Evolutionary conservation across 2,329 filamentous ascomycete species (phyloP).

Genomic region (Acarospora socialis): DNA sequence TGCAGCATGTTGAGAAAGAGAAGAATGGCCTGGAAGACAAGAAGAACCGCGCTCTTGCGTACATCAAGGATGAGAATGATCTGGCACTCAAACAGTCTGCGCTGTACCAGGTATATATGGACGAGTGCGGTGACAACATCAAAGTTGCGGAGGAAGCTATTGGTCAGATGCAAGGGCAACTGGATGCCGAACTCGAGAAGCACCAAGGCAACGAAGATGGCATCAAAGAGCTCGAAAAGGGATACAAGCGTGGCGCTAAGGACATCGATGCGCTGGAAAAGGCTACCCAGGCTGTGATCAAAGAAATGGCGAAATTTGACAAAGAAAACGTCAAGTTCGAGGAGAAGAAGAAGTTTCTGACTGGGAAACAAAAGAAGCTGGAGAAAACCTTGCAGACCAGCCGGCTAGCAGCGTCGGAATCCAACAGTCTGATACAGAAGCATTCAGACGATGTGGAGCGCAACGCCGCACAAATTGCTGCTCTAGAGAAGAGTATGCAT

Average conservation of each 20-base stretch:
- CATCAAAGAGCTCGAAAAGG: conserved; percentile 78
- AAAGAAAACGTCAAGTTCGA: conserved; percentile 96
- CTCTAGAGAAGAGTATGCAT: conserved; percentile 62
- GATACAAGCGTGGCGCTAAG: conserved; percentile 68
- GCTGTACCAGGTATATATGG: conserved; percentile 81
- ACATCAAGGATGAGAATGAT: conserved; percentile 85
- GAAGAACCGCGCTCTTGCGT: conserved; percentile 86
- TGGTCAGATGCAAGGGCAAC: conserved; percentile 72
- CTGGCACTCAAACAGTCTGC: conserved; percentile 77
- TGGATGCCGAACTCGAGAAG: conserved; percentile 79
- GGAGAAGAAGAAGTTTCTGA: conserved; percentile 90
- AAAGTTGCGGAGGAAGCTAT: conserved; percentile 81
- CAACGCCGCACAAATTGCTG: conserved; percentile 56
- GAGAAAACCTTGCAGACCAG: conserved; percentile 74
- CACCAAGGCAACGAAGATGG: conserved; percentile 79
- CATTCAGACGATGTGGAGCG: conserved; percentile 65
- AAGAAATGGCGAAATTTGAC: conserved; percentile 84
- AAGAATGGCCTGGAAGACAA: conserved; percentile 87
- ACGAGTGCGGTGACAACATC: conserved; percentile 79
- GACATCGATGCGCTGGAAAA: conserved; percentile 75
- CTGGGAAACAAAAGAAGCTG: conserved; percentile 83
- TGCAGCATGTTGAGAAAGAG: conserved; percentile 97
- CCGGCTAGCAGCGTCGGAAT: conserved; percentile 58
- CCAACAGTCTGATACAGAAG: conserved; percentile 62
- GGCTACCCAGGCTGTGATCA: conserved; percentile 60